A percentile compares a stretch with the other conserved stretches of the same genome.
These are phyloP conservation scores for Uromyces viciae-fabae DNA, from an alignment of 1,284 basidiomycete species.

Conservation along the genomic window DNA sequence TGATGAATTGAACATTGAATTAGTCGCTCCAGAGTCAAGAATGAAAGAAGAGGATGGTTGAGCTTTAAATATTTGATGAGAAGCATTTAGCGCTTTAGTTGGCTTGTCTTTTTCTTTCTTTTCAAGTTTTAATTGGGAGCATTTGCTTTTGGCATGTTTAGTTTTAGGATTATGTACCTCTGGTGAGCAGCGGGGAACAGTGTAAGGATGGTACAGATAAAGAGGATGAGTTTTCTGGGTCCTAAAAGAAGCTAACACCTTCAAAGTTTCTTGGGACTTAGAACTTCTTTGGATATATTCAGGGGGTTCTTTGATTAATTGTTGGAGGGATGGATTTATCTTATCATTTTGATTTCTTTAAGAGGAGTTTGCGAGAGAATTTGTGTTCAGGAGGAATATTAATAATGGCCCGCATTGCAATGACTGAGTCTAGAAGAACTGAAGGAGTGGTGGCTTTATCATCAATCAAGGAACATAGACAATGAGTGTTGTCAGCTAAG, in stretches of 20 bases:
- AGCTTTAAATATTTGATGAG: no score
- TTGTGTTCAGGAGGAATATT: background rate
- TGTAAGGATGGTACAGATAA: background rate
- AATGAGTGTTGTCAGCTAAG: background rate
- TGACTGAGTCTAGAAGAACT: background rate
- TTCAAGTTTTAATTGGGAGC: background rate
- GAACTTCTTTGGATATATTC: background rate
- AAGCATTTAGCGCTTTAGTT: background rate
- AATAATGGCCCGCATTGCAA: background rate
- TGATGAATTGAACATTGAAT: background rate
- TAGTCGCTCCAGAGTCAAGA: background rate
- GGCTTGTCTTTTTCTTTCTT: background rate
- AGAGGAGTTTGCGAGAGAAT: background rate
- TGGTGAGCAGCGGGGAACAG: background rate
- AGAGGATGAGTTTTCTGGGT: background rate
- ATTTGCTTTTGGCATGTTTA: background rate
- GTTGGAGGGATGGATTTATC: background rate
- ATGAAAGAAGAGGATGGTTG: background rate
- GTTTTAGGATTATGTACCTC: background rate
- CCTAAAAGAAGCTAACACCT: background rate
- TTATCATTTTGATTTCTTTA: background rate
- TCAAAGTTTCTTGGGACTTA: no score
- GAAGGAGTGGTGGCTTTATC: background rate
- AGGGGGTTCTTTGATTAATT: background rate
- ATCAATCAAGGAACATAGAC: conserved; percentile 1